These are phyloP conservation scores for Cladochytrium tenue DNA, from an alignment of 371 early-diverging fungal species.

Conservation along the genomic window DNA sequence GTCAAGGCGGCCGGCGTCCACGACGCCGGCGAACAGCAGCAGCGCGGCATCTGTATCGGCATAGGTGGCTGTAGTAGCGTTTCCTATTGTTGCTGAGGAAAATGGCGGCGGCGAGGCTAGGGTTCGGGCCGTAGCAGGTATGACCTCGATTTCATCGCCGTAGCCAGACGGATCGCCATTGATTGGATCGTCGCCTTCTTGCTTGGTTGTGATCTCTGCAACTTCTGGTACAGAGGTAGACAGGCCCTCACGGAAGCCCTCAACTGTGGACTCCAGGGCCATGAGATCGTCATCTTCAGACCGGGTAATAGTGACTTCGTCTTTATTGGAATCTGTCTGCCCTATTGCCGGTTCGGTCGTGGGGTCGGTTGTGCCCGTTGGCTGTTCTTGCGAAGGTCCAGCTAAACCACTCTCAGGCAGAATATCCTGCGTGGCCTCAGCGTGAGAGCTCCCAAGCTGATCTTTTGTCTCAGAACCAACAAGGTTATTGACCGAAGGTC, in stretches of 20 bases:
- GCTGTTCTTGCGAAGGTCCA: background rate
- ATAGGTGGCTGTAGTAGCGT: background rate
- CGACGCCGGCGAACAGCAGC: background rate
- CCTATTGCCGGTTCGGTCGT: too few species aligned
- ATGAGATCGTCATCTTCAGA: background rate
- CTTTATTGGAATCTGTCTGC: background rate
- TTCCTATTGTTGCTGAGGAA: too few species aligned
- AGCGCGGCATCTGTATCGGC: background rate
- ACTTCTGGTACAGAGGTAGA: background rate
- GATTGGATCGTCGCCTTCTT: background rate
- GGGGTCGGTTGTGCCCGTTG: background rate
- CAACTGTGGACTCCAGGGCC: background rate
- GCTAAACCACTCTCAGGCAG: background rate
- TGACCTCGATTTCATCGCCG: constrained; percentile 26
- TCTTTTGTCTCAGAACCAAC: background rate
- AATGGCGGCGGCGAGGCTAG: constrained; percentile 20
- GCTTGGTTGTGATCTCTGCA: background rate
- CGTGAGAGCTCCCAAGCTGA: background rate
- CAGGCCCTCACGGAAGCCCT: background rate
- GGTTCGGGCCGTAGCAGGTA: constrained; percentile 19
- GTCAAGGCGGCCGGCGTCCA: background rate
- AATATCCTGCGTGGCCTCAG: background rate
- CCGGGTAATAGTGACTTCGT: background rate
- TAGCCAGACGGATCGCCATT: background rate
- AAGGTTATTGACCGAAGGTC: background rate